phyloP scores from a whole-genome alignment of 352 stramenopile species.

The Peronospora farinosa region DNA sequence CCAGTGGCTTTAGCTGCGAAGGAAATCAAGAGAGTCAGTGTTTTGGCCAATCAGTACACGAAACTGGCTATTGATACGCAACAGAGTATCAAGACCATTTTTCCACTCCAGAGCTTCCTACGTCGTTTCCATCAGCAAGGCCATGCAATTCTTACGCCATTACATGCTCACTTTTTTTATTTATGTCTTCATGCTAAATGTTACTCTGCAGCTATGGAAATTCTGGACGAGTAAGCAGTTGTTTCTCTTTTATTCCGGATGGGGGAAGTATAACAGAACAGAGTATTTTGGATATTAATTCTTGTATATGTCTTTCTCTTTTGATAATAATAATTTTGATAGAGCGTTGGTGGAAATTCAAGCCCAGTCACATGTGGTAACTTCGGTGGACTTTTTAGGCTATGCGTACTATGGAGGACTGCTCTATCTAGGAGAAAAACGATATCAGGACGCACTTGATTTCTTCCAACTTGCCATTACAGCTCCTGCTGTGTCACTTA shows the following conservation, averaged over 20 bases:
- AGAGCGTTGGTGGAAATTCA: slow-evolving; percentile 74
- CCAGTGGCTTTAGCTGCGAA: slow-evolving; percentile 43
- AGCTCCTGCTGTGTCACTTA: slow-evolving; percentile 59
- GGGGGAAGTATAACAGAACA: not conserved
- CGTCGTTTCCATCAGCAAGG: slow-evolving; percentile 52
- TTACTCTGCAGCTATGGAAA: slow-evolving; percentile 63
- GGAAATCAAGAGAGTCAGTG: slow-evolving; percentile 58
- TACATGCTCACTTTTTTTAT: slow-evolving; percentile 72
- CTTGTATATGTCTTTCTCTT: slow-evolving; percentile 11
- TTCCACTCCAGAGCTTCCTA: slow-evolving; percentile 65
- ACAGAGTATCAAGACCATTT: slow-evolving; percentile 57
- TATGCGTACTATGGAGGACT: slow-evolving; percentile 84
- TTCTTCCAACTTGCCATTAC: slow-evolving; percentile 72
- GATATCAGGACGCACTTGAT: slow-evolving; percentile 64
- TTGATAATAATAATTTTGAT: slow-evolving; percentile 2
- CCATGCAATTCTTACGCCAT: slow-evolving; percentile 47
- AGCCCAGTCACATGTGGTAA: slow-evolving; percentile 44
- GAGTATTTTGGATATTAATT: no score
- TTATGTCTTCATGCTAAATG: slow-evolving; percentile 76
- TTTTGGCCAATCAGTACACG: slow-evolving; percentile 46
- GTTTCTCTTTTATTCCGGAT: not conserved
- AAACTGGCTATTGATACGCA: slow-evolving; percentile 40
- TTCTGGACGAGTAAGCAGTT: slow-evolving; percentile 51
- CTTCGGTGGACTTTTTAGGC: slow-evolving; percentile 57
- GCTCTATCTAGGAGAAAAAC: slow-evolving; percentile 69